These are phyloP conservation scores for Hanseniaspora vineae DNA, from an alignment of 805 yeast genomes.

Conservation along the genomic window DNA sequence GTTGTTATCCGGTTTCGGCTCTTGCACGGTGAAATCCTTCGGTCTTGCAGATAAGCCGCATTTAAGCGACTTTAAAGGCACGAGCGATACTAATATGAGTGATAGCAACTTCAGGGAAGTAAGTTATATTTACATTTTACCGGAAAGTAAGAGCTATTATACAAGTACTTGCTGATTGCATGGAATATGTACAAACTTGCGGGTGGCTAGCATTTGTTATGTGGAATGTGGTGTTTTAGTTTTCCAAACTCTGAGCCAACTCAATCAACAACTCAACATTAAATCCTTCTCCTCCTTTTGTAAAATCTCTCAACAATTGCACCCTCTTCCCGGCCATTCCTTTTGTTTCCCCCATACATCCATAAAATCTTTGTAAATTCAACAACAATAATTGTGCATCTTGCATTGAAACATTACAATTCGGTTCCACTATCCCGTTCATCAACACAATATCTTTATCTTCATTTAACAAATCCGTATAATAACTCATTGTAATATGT, in stretches of 20 bases:
- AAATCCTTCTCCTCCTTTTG: slow-evolving; percentile 54
- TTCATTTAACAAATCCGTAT: slow-evolving; percentile 55
- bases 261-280: slow-evolving; percentile 52
- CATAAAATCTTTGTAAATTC: slow-evolving; percentile 74
- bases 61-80: too few relatives aligned
- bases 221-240: too few relatives aligned
- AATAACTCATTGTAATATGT: slow-evolving; percentile 83
- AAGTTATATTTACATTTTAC: too few relatives aligned
- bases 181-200: too few relatives aligned
- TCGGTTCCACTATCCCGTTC: slow-evolving; percentile 75
- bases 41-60: too few relatives aligned
- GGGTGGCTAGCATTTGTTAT: too few relatives aligned
- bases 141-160: too few relatives aligned
- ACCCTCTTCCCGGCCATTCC: slow-evolving; percentile 36
- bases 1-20: too few relatives aligned
- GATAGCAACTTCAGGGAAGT: too few relatives aligned
- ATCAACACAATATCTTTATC: slow-evolving; percentile 58
- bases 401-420: slow-evolving; percentile 48
- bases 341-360: slow-evolving; percentile 39
- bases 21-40: too few relatives aligned
- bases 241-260: slow-evolving; percentile 62
- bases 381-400: slow-evolving; percentile 71
- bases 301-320: slow-evolving; percentile 52
- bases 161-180: too few relatives aligned
- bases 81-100: too few relatives aligned